These are phyloP conservation scores for Talaromyces piceae DNA, from an alignment of 2,329 filamentous ascomycete genomes.

Conservation along the genomic window DNA sequence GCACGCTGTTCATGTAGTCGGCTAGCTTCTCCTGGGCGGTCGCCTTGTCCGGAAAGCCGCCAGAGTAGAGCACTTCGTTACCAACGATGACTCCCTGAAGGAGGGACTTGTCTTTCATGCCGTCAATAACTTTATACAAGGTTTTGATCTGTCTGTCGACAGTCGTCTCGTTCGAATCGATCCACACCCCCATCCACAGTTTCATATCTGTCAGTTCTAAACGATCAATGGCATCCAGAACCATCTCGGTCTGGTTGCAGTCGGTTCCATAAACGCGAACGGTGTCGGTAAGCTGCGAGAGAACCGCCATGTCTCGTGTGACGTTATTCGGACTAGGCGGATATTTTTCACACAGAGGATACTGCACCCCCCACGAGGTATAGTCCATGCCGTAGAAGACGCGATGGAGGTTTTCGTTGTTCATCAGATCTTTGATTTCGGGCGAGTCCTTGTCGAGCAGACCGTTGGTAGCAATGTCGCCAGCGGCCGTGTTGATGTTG, in stretches of 20 bases:
- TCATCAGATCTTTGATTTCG: constrained; percentile 74
- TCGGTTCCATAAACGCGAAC: constrained; percentile 90
- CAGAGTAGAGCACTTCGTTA: constrained; percentile 56
- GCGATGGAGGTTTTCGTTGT: constrained; percentile 76
- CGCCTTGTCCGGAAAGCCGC: constrained; percentile 41
- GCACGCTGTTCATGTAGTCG: constrained; percentile 59
- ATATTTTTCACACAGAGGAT: constrained; percentile 68
- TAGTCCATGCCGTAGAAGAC: constrained; percentile 96
- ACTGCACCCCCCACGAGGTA: constrained; percentile 84
- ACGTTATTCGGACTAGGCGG: constrained; percentile 90
- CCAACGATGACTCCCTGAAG: constrained; percentile 58
- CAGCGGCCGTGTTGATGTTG: constrained; percentile 47
- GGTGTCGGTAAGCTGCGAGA: constrained; percentile 81
- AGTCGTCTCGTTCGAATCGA: constrained; percentile 74
- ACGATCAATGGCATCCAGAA: constrained; percentile 70
- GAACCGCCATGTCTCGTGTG: constrained; percentile 80
- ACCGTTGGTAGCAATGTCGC: constrained; percentile 57
- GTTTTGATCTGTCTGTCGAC: constrained; percentile 73
- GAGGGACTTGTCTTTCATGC: constrained; percentile 34
- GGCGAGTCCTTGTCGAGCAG: constrained; percentile 66
- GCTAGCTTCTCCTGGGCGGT: constrained; percentile 60
- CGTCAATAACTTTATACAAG: constrained; percentile 75
- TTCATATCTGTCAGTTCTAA: constrained; percentile 69
- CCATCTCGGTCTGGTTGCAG: constrained; percentile 95
- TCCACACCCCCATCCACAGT: constrained; percentile 92